Conservation (phyloP, 2,329 filamentous ascomycete genomes). For the Amauroascus verrucosus region DNA sequence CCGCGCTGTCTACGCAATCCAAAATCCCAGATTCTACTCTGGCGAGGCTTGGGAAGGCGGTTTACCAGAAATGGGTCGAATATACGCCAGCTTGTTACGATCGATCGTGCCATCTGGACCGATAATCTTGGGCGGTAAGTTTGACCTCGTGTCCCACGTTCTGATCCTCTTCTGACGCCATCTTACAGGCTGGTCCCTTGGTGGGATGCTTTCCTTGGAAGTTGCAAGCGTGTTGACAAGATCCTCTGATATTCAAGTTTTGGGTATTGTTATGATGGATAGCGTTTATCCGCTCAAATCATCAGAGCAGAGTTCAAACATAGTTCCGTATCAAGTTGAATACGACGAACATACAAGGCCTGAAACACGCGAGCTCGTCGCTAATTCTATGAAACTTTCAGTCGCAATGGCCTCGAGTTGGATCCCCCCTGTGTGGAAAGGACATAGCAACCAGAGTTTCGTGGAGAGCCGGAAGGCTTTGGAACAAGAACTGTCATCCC, state of each 20-base stretch:
- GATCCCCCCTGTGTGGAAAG: constrained; percentile 15
- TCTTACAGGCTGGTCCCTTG: constrained; percentile 19
- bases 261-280: constrained; percentile 20
- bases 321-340: constrained; percentile 10
- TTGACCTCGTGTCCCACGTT: background rate
- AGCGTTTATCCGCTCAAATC: constrained; percentile 15
- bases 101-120: constrained; percentile 15
- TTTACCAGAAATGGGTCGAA: constrained; percentile 45
- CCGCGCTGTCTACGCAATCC: constrained; percentile 45
- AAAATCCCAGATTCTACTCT: constrained; percentile 45
- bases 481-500: constrained; percentile 10
- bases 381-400: constrained; percentile 13
- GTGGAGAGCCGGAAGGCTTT: constrained; percentile 6
- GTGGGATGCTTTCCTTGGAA: constrained; percentile 18
- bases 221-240: constrained; percentile 16
- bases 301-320: background rate
- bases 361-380: constrained; percentile 14
- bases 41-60: constrained; percentile 43
- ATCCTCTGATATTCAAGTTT: constrained; percentile 11
- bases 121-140: constrained; percentile 18
- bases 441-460: constrained; percentile 9
- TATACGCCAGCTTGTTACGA: constrained; percentile 42
- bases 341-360: constrained; percentile 11
- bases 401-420: constrained; percentile 14
- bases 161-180: background rate